These are phyloP conservation scores for Phytopythium boreale DNA, from an alignment of 352 stramenopile genomes.

Conservation along the genomic window DNA sequence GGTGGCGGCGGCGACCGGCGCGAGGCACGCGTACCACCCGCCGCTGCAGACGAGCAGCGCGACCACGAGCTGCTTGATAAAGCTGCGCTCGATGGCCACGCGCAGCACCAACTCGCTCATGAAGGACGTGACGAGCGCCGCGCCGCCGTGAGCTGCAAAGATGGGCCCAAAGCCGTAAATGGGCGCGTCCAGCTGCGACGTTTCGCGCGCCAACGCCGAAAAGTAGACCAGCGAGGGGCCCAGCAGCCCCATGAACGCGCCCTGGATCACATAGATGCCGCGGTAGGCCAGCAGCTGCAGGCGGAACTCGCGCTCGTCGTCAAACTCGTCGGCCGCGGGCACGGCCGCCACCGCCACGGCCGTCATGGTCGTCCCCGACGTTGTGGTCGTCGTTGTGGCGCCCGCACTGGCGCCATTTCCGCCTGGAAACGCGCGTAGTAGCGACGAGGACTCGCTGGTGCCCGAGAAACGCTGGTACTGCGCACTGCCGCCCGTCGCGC, in stretches of 20 bases:
- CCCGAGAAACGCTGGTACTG: background rate
- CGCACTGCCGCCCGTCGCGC: background rate
- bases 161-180: slow-evolving; percentile 70
- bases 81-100: slow-evolving; percentile 56
- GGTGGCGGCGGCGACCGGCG: slow-evolving; percentile 48
- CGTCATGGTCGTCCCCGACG: background rate
- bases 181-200: slow-evolving; percentile 38
- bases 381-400: no score
- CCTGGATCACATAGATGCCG: slow-evolving; percentile 65
- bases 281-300: slow-evolving; percentile 67
- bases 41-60: slow-evolving; percentile 52
- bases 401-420: no score
- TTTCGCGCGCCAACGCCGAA: slow-evolving; percentile 37
- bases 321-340: slow-evolving; percentile 14
- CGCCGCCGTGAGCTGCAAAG: slow-evolving; percentile 67
- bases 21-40: slow-evolving; percentile 65
- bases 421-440: background rate
- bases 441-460: background rate
- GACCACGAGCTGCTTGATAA: slow-evolving; percentile 72
- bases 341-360: background rate
- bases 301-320: slow-evolving; percentile 46
- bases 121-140: slow-evolving; percentile 71
- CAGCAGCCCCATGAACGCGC: slow-evolving; percentile 61
- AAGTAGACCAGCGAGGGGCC: slow-evolving; percentile 67
- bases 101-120: slow-evolving; percentile 78